Evolutionary conservation across 2,329 filamentous ascomycete species (phyloP).

Genomic region (Mycosphaerella arachidis): DNA sequence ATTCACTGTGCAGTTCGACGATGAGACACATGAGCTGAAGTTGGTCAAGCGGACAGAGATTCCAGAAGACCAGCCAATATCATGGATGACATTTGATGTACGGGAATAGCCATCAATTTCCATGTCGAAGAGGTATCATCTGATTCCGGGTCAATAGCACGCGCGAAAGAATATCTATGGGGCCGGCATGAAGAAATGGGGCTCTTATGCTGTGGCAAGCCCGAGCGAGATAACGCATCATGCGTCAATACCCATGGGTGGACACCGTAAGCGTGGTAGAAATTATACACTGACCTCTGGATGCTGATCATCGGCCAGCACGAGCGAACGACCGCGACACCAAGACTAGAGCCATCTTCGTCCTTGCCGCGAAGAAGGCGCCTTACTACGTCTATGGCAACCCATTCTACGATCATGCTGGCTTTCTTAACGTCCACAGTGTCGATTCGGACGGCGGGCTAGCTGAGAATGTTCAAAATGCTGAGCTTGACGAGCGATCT

Average conservation of each 20-base stretch:
- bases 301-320: constrained; percentile 43
- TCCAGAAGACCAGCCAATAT: constrained; percentile 78
- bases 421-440: constrained; percentile 72
- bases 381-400: constrained; percentile 84
- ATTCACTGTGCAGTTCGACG: constrained; percentile 84
- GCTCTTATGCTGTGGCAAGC: constrained; percentile 70
- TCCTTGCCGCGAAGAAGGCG: constrained; percentile 70
- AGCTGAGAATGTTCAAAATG: constrained; percentile 64
- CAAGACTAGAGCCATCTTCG: constrained; percentile 85
- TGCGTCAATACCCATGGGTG: constrained; percentile 68
- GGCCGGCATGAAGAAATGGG: constrained; percentile 91
- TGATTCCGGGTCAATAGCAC: constrained; percentile 52
- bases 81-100: constrained; percentile 89
- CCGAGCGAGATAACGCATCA: constrained; percentile 73
- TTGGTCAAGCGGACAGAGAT: constrained; percentile 78
- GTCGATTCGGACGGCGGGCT: constrained; percentile 56
- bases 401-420: constrained; percentile 82
- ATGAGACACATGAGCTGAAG: constrained; percentile 68
- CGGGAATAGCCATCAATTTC: constrained; percentile 31
- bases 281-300: neutral
- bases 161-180: constrained; percentile 80
- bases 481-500: constrained; percentile 63
- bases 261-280: constrained; percentile 57
- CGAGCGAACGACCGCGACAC: constrained; percentile 64
- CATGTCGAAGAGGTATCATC: neutral